Evolutionary conservation across 805 yeast species (phyloP), one percentile per base, ranked within the genome.

Genomic region (Pichia kluyveri): DNA sequence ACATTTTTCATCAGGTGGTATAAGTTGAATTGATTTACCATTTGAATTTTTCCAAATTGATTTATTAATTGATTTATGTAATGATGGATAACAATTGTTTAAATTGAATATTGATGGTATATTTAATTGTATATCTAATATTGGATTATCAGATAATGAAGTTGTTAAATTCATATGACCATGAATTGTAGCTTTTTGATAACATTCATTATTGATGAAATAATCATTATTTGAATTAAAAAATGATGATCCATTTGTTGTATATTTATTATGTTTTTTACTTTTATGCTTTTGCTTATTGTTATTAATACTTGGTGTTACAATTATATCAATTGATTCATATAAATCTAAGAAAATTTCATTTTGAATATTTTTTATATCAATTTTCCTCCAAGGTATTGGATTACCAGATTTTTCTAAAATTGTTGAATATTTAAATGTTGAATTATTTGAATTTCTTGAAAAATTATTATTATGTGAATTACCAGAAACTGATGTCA

Each of bases 1-100:
- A 39, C 79, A 77, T 50, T 69, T 73, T 8, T 95, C 97, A 63
- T 91, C 96, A 0, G 98, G 96, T 6, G 98, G 99, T 18, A 85
- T 73, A 58, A 91, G 87, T 17, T 79, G 70, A 32, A 89, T 60
- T 0, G 66, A 53, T 0, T 79, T 80, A 0, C 75, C 74, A 10
- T 42, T 40, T 6, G 57, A 58, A 36, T 58, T 51, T 1, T 58
- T 46, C 87, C 88, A 84, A 18, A 66, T 65, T 11, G 69, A 72
- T 1, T 73, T 54, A 42, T 80, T 72, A 1, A 90, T 77, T 61
- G 91, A 82, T 42, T 72, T 75, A 61, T 91, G 96, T 54, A 87
- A 78, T 14, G 80, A 68, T 32, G 49, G 45, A 34, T 50, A 51
- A 27, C 44, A 38, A 11, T 46, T 38, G 39, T 38, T 40, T 34